Evolutionary conservation across 805 yeast genomes (phyloP).

Genomic region (Candida michaelii): DNA sequence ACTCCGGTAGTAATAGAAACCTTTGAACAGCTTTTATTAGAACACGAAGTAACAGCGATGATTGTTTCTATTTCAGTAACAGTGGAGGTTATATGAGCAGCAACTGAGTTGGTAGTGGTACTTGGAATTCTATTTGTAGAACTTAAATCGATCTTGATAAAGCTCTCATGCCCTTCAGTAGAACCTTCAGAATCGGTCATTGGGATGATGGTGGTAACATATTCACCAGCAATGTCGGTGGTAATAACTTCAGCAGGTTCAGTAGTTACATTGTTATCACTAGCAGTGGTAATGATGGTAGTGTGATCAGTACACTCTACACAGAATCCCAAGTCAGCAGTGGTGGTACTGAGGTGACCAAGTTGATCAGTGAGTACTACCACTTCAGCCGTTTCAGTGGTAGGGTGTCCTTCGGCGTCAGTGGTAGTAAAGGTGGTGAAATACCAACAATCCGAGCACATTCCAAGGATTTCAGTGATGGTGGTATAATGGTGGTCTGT

Average conservation of each 20-base stretch:
- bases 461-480: conserved; percentile 12
- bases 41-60: no score
- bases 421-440: conserved; percentile 12
- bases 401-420: conserved; percentile 5
- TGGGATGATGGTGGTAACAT: no score
- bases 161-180: no score
- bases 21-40: no score
- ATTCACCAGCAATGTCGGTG: no score
- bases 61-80: no score
- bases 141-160: no score
- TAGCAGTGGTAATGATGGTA: conserved; percentile 14
- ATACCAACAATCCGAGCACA: conserved; percentile 2
- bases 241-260: conserved; percentile 14
- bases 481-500: conserved; percentile 12
- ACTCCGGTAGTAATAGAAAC: no score
- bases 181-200: no score
- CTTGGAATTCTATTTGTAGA: no score
- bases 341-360: conserved; percentile 15
- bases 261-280: conserved; percentile 12
- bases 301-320: conserved; percentile 12
- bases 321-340: conserved; percentile 4
- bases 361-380: conserved; percentile 19
- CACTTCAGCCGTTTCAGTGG: conserved; percentile 15
- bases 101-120: no score
- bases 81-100: no score